Percentiles rank a stretch among this genome's conserved stretches.
Conservation (phyloP, 345 rosid species). For the Eucalyptus microcorys region DNA sequence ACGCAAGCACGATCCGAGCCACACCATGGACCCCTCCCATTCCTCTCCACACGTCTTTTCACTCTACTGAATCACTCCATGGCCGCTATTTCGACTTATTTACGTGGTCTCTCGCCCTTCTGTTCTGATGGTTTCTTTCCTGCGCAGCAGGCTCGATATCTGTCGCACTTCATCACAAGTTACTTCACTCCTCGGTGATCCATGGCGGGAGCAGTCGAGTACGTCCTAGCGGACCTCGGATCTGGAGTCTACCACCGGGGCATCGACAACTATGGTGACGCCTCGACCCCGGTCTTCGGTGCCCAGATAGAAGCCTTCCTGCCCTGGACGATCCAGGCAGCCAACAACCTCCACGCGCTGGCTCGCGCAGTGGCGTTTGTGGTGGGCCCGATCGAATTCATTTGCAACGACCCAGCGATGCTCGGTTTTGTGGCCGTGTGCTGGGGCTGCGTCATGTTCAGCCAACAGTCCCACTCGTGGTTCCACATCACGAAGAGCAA, state of each 20-base stretch:
- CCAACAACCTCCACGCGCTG: slow-evolving; percentile 72
- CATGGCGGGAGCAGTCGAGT: slow-evolving; percentile 47
- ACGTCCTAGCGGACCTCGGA: slow-evolving; percentile 66
- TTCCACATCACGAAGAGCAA: slow-evolving; percentile 88
- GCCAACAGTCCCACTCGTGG: slow-evolving; percentile 95
- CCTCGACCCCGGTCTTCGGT: slow-evolving; percentile 56
- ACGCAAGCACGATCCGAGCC: slow-evolving; percentile 34
- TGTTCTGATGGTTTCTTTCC: not conserved
- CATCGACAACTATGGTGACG: slow-evolving; percentile 71
- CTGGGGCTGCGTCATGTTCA: slow-evolving; percentile 67
- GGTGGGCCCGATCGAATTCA: slow-evolving; percentile 49
- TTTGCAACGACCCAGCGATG: slow-evolving; percentile 26
- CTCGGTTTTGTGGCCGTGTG: slow-evolving; percentile 43
- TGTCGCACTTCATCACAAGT: slow-evolving; percentile 28
- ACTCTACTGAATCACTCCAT: not conserved
- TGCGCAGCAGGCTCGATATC: slow-evolving; percentile 18
- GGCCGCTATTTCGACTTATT: slow-evolving; percentile 3
- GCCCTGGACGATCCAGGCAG: slow-evolving; percentile 84
- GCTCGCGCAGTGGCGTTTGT: slow-evolving; percentile 41
- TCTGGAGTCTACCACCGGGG: slow-evolving; percentile 93
- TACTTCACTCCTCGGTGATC: slow-evolving; percentile 6
- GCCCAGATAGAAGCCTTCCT: slow-evolving; percentile 76
- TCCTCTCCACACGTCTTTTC: not conserved
- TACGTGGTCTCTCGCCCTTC: not conserved
- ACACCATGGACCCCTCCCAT: not conserved